phyloP scores from a whole-genome alignment of 1,284 basidiomycete genomes.

The Moesziomyces sp. region DNA sequence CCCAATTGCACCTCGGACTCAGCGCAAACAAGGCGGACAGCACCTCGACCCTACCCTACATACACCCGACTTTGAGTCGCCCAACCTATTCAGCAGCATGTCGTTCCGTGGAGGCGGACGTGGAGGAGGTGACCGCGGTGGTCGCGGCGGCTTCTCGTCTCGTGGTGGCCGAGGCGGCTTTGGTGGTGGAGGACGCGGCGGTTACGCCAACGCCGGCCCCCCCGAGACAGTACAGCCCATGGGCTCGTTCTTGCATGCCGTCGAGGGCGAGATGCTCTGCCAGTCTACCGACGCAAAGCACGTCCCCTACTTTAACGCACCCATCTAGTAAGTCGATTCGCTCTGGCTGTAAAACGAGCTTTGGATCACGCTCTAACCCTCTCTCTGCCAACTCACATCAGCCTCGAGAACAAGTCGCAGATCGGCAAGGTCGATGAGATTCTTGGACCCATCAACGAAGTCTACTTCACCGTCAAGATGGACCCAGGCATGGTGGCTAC shows the following conservation, averaged over 20 bases:
- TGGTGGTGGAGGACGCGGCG: constrained; percentile 55
- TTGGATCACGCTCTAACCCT: too few species aligned
- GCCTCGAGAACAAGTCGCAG: constrained; percentile 92
- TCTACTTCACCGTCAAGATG: constrained; percentile 99
- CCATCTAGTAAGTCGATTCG: constrained; percentile 77
- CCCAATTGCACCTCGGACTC: neutral
- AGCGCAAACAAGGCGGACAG: neutral
- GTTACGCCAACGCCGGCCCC: constrained; percentile 59
- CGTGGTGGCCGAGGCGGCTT: constrained; percentile 60
- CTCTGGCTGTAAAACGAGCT: neutral
- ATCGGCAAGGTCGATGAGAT: constrained; percentile 98
- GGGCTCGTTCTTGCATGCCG: constrained; percentile 74
- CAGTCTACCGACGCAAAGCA: constrained; percentile 75
- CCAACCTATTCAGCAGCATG: constrained; percentile 24
- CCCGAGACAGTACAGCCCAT: constrained; percentile 66
- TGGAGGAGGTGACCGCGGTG: constrained; percentile 51
- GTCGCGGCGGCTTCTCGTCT: constrained; percentile 57
- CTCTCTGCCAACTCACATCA: constrained; percentile 8
- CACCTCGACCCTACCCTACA: neutral
- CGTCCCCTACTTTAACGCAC: constrained; percentile 98
- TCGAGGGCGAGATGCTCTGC: constrained; percentile 99
- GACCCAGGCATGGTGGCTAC: constrained; percentile 92
- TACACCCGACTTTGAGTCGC: neutral
- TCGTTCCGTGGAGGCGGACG: constrained; percentile 59
- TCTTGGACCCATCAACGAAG: constrained; percentile 96